phyloP scores from a whole-genome alignment of 2,329 filamentous ascomycete species.

The Hymenotorrendiella dingleyae region DNA sequence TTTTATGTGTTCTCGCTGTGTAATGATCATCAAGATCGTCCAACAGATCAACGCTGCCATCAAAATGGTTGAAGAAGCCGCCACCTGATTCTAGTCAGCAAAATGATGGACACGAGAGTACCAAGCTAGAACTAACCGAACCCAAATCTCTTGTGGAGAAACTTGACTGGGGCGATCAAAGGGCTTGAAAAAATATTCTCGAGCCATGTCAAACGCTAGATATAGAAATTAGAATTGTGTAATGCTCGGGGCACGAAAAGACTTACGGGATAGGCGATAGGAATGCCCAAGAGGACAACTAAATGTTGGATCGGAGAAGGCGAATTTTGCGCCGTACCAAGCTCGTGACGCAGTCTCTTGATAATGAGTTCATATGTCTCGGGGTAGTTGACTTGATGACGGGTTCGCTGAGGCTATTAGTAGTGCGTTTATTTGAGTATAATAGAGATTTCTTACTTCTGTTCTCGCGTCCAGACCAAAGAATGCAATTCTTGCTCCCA shows the following conservation, averaged over 20 bases:
- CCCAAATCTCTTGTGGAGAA: slow-evolving; percentile 43
- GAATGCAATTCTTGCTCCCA: slow-evolving; percentile 79
- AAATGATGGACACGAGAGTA: not conserved
- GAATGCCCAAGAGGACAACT: slow-evolving; percentile 80
- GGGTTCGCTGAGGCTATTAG: slow-evolving; percentile 52
- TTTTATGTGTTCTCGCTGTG: slow-evolving; percentile 86
- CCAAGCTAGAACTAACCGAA: not conserved
- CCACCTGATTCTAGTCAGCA: not conserved
- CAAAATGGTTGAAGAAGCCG: slow-evolving; percentile 86
- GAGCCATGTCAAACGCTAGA: slow-evolving; percentile 81
- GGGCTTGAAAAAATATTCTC: slow-evolving; percentile 89
- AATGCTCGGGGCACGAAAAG: slow-evolving; percentile 42
- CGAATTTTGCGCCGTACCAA: slow-evolving; percentile 71
- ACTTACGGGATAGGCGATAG: slow-evolving; percentile 72
- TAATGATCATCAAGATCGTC: slow-evolving; percentile 96
- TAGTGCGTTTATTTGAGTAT: slow-evolving; percentile 26
- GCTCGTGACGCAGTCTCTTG: slow-evolving; percentile 78
- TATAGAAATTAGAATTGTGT: too few species aligned
- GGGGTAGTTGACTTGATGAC: slow-evolving; percentile 91
- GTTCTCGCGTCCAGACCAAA: slow-evolving; percentile 89
- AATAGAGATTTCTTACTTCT: slow-evolving; percentile 41
- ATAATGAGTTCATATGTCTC: slow-evolving; percentile 85
- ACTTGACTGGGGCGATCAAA: slow-evolving; percentile 47
- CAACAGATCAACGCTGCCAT: slow-evolving; percentile 85
- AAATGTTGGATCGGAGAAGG: slow-evolving; percentile 81